Conservation (phyloP, 2,329 filamentous ascomycete species). For the Rutstroemia sydowiana region DNA sequence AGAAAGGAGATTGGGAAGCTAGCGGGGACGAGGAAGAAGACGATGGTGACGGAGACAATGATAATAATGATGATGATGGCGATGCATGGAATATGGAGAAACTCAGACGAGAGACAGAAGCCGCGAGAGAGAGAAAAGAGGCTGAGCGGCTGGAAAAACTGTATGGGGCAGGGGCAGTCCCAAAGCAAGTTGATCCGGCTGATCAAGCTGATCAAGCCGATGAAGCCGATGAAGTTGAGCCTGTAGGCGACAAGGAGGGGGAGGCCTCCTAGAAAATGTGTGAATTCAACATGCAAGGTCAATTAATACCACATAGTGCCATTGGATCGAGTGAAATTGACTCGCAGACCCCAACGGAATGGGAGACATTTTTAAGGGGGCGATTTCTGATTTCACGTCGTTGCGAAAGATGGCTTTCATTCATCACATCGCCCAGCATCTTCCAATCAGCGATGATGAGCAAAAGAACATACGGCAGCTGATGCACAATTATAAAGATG, state of each 20-base stretch:
- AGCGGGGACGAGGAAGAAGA: constrained; percentile 48
- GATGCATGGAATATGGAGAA: constrained; percentile 72
- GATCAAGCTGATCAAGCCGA: too few relatives aligned
- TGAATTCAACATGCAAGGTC: constrained; percentile 4
- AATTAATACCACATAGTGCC: constrained; percentile 16
- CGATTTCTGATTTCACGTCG: not conserved
- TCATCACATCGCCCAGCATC: not conserved
- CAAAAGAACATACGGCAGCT: not conserved
- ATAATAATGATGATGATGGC: constrained; percentile 39
- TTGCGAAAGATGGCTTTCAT: not conserved
- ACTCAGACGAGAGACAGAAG: constrained; percentile 78
- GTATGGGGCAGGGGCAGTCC: constrained; percentile 13
- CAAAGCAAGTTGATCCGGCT: too few relatives aligned
- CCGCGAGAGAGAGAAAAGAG: constrained; percentile 65
- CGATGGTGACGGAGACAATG: too few relatives aligned
- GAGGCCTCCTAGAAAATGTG: constrained; percentile 17
- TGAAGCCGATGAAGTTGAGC: too few relatives aligned
- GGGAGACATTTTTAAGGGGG: not conserved
- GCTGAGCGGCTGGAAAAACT: constrained; percentile 51
- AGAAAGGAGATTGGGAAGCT: constrained; percentile 85
- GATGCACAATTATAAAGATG: too few relatives aligned
- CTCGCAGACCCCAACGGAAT: not conserved
- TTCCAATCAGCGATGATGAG: not conserved
- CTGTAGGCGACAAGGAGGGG: constrained; percentile 12
- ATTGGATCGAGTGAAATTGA: constrained; percentile 12